phyloP scores from a whole-genome alignment of 2,329 filamentous ascomycete genomes.

The Talaromyces rugulosus region DNA sequence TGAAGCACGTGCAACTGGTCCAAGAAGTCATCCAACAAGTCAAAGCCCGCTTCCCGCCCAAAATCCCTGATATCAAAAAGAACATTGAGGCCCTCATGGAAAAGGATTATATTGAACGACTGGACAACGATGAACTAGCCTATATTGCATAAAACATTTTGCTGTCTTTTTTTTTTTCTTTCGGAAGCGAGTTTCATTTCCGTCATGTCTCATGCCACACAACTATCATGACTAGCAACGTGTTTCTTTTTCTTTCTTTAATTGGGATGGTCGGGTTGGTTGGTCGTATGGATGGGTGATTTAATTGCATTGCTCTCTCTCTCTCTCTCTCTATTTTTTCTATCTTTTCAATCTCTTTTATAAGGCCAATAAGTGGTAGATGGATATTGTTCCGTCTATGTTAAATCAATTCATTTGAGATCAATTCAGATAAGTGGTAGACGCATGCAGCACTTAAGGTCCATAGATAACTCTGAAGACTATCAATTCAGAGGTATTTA shows the following conservation, averaged over 20 bases:
- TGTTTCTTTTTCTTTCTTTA: not conserved
- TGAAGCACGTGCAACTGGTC: slow-evolving; percentile 95
- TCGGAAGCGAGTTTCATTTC: not conserved
- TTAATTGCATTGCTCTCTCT: not conserved
- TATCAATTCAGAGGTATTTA: too few relatives aligned
- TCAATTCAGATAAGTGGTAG: not conserved
- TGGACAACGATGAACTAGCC: slow-evolving; percentile 90
- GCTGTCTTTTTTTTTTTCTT: not conserved
- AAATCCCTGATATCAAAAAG: slow-evolving; percentile 96
- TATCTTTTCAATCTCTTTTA: not conserved
- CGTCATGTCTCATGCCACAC: not conserved
- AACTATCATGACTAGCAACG: not conserved
- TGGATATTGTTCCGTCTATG: not conserved
- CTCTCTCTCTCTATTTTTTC: too few relatives aligned
- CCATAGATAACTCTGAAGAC: too few relatives aligned
- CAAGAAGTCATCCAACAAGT: slow-evolving; percentile 96
- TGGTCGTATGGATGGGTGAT: not conserved
- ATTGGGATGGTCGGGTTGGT: not conserved
- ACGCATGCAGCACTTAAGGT: too few relatives aligned
- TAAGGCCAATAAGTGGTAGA: not conserved
- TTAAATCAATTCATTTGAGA: not conserved
- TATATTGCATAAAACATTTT: slow-evolving; percentile 71
- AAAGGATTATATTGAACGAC: slow-evolving; percentile 95
- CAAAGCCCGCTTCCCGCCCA: slow-evolving; percentile 84
- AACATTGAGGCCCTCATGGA: slow-evolving; percentile 98